Conservation (phyloP, 2,329 filamentous ascomycete genomes). For the Bimuria novae-zelandiae region DNA sequence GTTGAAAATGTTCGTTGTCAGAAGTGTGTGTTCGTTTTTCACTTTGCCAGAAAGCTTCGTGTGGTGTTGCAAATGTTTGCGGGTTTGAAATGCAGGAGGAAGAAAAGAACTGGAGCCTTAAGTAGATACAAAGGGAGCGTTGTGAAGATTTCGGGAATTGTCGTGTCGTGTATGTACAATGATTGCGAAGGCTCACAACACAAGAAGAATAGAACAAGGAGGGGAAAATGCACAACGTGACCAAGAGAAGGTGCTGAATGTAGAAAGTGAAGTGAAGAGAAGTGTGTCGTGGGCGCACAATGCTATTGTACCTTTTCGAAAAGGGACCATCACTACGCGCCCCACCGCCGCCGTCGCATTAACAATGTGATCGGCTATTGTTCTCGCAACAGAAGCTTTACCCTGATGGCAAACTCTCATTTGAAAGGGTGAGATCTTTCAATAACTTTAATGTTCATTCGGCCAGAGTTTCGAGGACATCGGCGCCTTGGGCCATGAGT, state of each 20-base stretch:
- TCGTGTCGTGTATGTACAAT: constrained; percentile 1
- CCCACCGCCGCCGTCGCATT: constrained; percentile 1
- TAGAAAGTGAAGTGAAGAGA: constrained; percentile 22
- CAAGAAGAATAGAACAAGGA: constrained; percentile 16
- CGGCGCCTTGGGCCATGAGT: constrained; percentile 6
- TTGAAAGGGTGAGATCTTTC: constrained; percentile 1
- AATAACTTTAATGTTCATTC: neutral
- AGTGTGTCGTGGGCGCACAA: constrained; percentile 11
- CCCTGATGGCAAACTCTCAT: constrained; percentile 4
- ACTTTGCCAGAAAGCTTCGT: constrained; percentile 11
- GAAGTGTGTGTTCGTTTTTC: neutral
- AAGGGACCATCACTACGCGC: constrained; percentile 5
- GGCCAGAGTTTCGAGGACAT: constrained; percentile 10
- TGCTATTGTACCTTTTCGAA: constrained; percentile 11
- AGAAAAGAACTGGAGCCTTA: constrained; percentile 6
- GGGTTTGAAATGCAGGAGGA: neutral
- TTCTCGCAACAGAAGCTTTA: neutral
- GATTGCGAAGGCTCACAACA: constrained; percentile 2
- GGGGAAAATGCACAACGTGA: constrained; percentile 10
- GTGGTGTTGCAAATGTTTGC: neutral
- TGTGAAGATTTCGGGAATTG: constrained; percentile 1
- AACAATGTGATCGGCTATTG: constrained; percentile 4
- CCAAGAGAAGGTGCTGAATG: constrained; percentile 13
- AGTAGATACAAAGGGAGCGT: constrained; percentile 3
- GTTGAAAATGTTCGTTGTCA: constrained; percentile 4